Base-by-base conservation (phyloP, 2,329 filamentous ascomycete species). In the Beauveria asiatica region DNA sequence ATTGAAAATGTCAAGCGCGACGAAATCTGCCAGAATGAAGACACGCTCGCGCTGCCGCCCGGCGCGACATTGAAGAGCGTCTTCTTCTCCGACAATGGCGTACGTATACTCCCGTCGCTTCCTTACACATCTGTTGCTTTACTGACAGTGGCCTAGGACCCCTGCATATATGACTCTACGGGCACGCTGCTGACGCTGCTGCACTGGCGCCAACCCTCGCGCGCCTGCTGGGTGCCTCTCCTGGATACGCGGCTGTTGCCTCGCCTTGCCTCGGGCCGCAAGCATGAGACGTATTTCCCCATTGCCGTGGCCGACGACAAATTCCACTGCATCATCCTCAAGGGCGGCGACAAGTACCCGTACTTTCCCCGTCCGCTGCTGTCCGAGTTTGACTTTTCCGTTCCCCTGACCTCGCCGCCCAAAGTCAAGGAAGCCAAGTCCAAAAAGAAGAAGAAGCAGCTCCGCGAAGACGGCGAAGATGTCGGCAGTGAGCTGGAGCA, bases 301-400 rank as follows among this genome's bases (percentile, higher is more conserved):
- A 90, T 99, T 37, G 94, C 94, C 1, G 92, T 97, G 1, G 91
- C 93, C 2, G 86, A 92, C 67, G 83, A 89, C 69, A 93, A 89
- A 69, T 99, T 99, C 74, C 93, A 97, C 79, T 99, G 95, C 76
- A 97, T 99, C 75, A 97, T 99, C 67, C 86, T 99, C 70, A 99
- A 99, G 76, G 94, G 94, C 64, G 89, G 89, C 41, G 94, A 99
- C 70, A 84, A 88, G 69, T 90, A 97, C 69, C 92, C 93, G 0
- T 97, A 94, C 76, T 97, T 93, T 75, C 94, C 91, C 11, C 86
- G 89, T 10, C 92, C 91, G 2, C 78, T 97, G 42, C 86, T 99
- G 41, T 92, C 88, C 46, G 94, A 99, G 72, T 99, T 99, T 70
- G 90, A 92, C 53, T 96, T 99, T 71, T 85, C 87, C 48, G 83